Evolutionary conservation across 2,329 filamentous ascomycete species (phyloP).

Genomic region (Xylaria sp.): DNA sequence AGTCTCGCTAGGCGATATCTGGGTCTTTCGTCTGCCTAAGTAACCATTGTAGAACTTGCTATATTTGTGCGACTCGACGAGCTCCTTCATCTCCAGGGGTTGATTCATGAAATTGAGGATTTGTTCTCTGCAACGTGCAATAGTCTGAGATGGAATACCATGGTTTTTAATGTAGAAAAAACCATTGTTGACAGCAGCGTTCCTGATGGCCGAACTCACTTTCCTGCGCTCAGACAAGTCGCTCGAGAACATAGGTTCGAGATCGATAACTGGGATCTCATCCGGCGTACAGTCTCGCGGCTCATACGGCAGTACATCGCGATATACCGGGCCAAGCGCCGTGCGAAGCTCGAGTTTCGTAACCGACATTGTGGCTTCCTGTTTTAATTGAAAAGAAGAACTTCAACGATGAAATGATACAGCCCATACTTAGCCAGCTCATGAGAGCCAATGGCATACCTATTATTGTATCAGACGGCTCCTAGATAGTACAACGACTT

Average conservation of each 20-base stretch:
- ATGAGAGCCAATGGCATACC: neutral
- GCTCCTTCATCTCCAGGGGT: slow-evolving; percentile 55
- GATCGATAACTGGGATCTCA: slow-evolving; percentile 66
- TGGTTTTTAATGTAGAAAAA: slow-evolving; percentile 68
- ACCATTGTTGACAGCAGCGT: slow-evolving; percentile 60
- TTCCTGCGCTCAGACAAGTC: slow-evolving; percentile 50
- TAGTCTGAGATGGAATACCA: slow-evolving; percentile 53
- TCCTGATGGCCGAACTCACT: slow-evolving; percentile 55
- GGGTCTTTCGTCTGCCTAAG: slow-evolving; percentile 53
- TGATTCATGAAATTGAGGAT: slow-evolving; percentile 61
- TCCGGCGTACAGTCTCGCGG: slow-evolving; percentile 48
- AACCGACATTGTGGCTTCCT: slow-evolving; percentile 39
- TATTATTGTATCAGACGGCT: neutral
- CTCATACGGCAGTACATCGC: slow-evolving; percentile 47
- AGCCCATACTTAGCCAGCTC: neutral
- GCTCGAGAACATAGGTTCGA: slow-evolving; percentile 54
- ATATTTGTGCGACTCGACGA: slow-evolving; percentile 48
- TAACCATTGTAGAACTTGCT: slow-evolving; percentile 62
- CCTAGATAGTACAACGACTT: neutral
- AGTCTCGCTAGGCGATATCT: slow-evolving; percentile 61
- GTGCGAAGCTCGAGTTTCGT: slow-evolving; percentile 50
- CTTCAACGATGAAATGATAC: neutral
- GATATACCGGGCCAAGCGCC: slow-evolving; percentile 49
- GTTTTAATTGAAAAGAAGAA: neutral
- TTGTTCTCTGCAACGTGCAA: slow-evolving; percentile 49